Percentiles rank a stretch among this genome's conserved stretches.
Evolutionary conservation across 2,329 filamentous ascomycete genomes (phyloP).

Genomic region (Nigrospora osmanthi): DNA sequence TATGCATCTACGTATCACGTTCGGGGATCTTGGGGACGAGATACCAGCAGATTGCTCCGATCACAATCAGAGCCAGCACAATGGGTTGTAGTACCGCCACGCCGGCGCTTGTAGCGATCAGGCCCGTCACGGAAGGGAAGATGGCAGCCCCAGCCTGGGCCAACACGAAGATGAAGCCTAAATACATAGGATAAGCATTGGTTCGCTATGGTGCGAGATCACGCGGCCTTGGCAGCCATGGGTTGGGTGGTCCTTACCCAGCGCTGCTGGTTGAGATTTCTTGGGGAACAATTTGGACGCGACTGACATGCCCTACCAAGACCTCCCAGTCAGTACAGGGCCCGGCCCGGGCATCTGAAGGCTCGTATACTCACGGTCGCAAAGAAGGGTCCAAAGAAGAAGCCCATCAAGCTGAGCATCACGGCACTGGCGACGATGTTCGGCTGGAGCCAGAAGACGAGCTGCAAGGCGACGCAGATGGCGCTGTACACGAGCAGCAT

Average conservation of each 20-base stretch:
- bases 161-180: conserved; percentile 40
- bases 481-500: conserved; percentile 49
- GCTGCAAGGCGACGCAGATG: conserved; percentile 43
- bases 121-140: conserved; percentile 41
- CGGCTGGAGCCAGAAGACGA: conserved; percentile 57
- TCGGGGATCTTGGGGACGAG: conserved; percentile 23
- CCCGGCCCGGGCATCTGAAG: too few species aligned
- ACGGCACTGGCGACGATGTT: conserved; percentile 49
- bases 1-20: conserved; percentile 13
- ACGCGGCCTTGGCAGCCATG: background rate
- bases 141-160: conserved; percentile 42
- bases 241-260: conserved; percentile 24
- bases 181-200: background rate
- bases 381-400: conserved; percentile 47
- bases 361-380: conserved; percentile 31
- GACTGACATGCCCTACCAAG: conserved; percentile 38
- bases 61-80: conserved; percentile 33
- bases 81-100: conserved; percentile 40
- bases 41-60: conserved; percentile 31
- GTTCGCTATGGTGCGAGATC: background rate
- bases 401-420: conserved; percentile 41
- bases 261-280: conserved; percentile 35
- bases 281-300: conserved; percentile 39
- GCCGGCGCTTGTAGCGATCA: conserved; percentile 34
- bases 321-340: background rate